Conservation (phyloP, 73 alveolate genomes). For the Stentor roeselii region DNA sequence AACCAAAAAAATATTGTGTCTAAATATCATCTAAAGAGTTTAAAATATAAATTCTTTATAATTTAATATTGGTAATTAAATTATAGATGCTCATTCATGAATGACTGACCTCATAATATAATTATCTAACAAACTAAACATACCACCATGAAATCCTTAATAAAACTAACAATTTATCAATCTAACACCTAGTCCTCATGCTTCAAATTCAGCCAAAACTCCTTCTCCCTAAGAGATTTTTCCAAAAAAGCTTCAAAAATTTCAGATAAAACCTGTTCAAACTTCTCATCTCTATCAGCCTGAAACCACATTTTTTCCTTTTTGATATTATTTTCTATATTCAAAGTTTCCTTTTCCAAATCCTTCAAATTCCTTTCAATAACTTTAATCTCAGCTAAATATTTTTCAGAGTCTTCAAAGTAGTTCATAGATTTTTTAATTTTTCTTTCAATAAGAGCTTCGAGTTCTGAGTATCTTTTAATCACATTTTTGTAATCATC, state of each 20-base stretch:
- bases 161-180: no score
- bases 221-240: neutral
- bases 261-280: neutral
- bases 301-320: constrained; percentile 3
- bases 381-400: neutral
- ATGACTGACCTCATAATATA: no score
- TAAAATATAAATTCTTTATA: no score
- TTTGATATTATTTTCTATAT: neutral
- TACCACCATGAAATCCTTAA: no score
- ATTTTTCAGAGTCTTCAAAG: neutral
- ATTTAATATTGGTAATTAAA: no score
- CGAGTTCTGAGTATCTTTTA: constrained; percentile 18
- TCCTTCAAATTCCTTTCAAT: neutral
- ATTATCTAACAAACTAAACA: no score
- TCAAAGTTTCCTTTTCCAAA: neutral
- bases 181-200: no score
- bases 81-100: no score
- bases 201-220: constrained; percentile 5
- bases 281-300: constrained; percentile 10
- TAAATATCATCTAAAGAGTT: no score
- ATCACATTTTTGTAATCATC: neutral
- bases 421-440: neutral
- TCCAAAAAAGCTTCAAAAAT: neutral
- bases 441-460: neutral
- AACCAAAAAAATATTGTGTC: no score